phyloP scores from a whole-genome alignment of 805 yeast genomes.

The Wickerhamia fluorescens region DNA sequence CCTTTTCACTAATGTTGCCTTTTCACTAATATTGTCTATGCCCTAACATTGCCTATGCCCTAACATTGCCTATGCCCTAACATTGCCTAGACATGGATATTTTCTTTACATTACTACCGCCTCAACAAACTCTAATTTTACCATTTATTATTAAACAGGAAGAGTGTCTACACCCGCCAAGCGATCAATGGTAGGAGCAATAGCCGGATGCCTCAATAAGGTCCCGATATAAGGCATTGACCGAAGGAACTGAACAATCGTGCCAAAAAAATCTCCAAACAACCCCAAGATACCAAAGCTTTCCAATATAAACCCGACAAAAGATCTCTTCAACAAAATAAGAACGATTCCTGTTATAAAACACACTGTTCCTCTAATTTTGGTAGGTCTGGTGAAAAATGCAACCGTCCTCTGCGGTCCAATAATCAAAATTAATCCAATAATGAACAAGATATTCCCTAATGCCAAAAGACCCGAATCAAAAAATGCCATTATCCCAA shows the following conservation, averaged over 20 bases:
- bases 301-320: constrained; percentile 80
- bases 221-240: constrained; percentile 88
- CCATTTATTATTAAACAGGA: constrained; percentile 21
- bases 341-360: constrained; percentile 69
- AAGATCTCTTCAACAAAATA: constrained; percentile 69
- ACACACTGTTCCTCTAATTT: constrained; percentile 79
- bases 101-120: no score
- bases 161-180: constrained; percentile 37
- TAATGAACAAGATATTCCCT: constrained; percentile 73
- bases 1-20: no score
- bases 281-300: constrained; percentile 82
- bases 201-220: constrained; percentile 64
- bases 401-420: constrained; percentile 79
- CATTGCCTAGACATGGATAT: no score
- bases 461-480: constrained; percentile 85
- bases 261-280: constrained; percentile 91
- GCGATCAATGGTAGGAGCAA: constrained; percentile 62
- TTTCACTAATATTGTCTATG: no score
- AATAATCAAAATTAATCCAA: constrained; percentile 80
- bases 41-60: no score
- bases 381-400: constrained; percentile 82
- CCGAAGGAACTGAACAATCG: constrained; percentile 78
- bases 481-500: constrained; percentile 81
- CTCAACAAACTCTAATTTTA: no score
- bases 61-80: no score